These are phyloP conservation scores for Blastobotrys petasosporus DNA, from an alignment of 1,139 yeast species.

Conservation along the genomic window DNA sequence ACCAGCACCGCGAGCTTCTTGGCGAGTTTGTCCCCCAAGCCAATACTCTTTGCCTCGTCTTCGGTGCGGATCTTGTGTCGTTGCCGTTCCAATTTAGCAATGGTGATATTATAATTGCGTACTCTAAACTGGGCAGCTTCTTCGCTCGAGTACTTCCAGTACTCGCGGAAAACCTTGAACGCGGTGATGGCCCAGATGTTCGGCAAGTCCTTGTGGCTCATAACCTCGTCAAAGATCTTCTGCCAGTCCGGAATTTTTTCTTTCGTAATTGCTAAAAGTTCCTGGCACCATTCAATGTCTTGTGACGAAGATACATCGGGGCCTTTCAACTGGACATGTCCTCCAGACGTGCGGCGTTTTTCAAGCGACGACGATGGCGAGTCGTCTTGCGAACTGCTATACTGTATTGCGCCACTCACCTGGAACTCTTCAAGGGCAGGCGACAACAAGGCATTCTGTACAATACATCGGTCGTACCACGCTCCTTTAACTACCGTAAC, in stretches of 20 bases:
- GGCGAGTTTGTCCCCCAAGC: neutral
- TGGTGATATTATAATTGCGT: neutral
- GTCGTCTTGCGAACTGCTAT: too few relatives aligned
- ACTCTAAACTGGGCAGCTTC: neutral
- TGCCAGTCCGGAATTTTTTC: neutral
- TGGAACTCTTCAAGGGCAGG: neutral
- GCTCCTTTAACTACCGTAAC: neutral
- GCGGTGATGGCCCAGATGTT: conserved; percentile 2
- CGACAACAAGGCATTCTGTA: neutral
- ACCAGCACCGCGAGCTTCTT: conserved; percentile 2
- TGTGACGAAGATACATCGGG: neutral
- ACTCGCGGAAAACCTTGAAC: neutral
- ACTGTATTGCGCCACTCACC: too few relatives aligned
- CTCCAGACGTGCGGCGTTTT: too few relatives aligned
- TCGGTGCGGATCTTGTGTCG: neutral
- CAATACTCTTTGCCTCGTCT: neutral
- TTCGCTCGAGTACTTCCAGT: neutral
- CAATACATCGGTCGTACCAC: neutral
- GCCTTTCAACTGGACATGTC: neutral
- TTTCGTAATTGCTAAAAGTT: neutral
- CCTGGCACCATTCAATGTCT: neutral
- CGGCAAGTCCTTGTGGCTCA: neutral
- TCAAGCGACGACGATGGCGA: too few relatives aligned
- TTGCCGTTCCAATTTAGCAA: neutral
- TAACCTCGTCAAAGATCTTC: neutral